Evolutionary conservation across 352 stramenopile species (phyloP).

Genomic region (Phytophthora hybrid): DNA sequence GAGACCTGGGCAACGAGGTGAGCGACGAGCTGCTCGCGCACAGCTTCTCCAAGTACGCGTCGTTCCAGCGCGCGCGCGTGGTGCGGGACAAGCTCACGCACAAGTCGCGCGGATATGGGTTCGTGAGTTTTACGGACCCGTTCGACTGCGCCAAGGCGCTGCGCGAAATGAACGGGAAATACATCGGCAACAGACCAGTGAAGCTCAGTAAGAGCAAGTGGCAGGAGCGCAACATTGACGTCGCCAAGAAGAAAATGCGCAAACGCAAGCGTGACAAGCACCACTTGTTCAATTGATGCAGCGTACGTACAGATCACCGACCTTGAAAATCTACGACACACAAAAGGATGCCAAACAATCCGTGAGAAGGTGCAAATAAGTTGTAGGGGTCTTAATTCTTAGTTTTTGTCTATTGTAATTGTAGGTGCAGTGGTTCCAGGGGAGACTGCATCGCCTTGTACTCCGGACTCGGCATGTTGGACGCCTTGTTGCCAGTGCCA

Average conservation of each 20-base stretch:
- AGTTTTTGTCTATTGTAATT: slow-evolving; percentile 18
- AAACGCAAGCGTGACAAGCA: slow-evolving; percentile 86
- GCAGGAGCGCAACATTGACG: slow-evolving; percentile 94
- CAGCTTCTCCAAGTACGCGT: slow-evolving; percentile 76
- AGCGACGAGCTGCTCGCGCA: slow-evolving; percentile 89
- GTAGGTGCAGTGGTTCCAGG: slow-evolving; percentile 12
- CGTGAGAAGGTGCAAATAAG: no score
- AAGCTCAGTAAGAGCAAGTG: slow-evolving; percentile 96
- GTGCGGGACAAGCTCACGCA: slow-evolving; percentile 88
- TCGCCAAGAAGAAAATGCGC: slow-evolving; percentile 89
- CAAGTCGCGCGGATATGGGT: slow-evolving; percentile 95
- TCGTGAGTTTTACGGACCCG: slow-evolving; percentile 94
- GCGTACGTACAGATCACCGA: no score
- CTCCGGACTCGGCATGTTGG: slow-evolving; percentile 16
- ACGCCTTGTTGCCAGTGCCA: background rate
- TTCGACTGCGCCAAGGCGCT: slow-evolving; percentile 96
- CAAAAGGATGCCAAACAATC: no score
- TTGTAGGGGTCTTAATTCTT: background rate
- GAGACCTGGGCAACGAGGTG: slow-evolving; percentile 95
- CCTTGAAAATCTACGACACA: no score
- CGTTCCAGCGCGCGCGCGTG: slow-evolving; percentile 83
- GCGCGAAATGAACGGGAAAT: slow-evolving; percentile 97
- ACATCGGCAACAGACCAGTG: slow-evolving; percentile 94
- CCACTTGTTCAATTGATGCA: slow-evolving; percentile 71
- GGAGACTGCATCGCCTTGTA: slow-evolving; percentile 35